phyloP scores from a whole-genome alignment of 345 rosid genomes.

The Barbarea vulgaris region DNA sequence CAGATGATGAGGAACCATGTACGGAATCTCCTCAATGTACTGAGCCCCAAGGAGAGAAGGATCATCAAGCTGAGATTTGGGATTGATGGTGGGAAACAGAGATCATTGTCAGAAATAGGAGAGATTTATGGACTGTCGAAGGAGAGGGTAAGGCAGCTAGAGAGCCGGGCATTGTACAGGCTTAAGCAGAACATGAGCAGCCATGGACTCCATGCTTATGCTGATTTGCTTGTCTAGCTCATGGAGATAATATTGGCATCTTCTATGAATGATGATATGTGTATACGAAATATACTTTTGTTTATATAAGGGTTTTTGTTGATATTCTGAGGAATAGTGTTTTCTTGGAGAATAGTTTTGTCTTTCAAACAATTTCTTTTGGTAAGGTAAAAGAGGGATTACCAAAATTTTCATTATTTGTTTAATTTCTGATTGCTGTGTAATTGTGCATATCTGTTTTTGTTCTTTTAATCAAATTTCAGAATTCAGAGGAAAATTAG shows the following conservation, averaged over 20 bases:
- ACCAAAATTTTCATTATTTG: not conserved
- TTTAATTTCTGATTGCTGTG: not conserved
- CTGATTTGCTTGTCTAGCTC: slow-evolving; percentile 58
- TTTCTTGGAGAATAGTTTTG: slow-evolving; percentile 23
- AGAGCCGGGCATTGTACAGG: slow-evolving; percentile 71
- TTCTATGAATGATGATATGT: slow-evolving; percentile 4
- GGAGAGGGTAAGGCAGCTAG: slow-evolving; percentile 83
- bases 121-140: slow-evolving; percentile 59
- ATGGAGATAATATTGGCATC: slow-evolving; percentile 2
- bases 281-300: slow-evolving; percentile 30
- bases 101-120: slow-evolving; percentile 72
- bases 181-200: slow-evolving; percentile 62
- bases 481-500: too few relatives aligned
- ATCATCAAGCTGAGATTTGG: slow-evolving; percentile 81
- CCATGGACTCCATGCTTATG: slow-evolving; percentile 65
- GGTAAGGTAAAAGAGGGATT: not conserved
- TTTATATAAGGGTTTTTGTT: slow-evolving; percentile 28
- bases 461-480: not conserved
- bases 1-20: slow-evolving; percentile 74
- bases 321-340: slow-evolving; percentile 23
- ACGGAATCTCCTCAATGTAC: slow-evolving; percentile 52
- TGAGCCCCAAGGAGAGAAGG: slow-evolving; percentile 66
- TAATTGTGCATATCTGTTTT: slow-evolving; percentile 9
- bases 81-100: slow-evolving; percentile 61
- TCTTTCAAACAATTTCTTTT: not conserved